Conservation (phyloP, 192 early-diverging fungal genomes). For the Podila minutissima region DNA sequence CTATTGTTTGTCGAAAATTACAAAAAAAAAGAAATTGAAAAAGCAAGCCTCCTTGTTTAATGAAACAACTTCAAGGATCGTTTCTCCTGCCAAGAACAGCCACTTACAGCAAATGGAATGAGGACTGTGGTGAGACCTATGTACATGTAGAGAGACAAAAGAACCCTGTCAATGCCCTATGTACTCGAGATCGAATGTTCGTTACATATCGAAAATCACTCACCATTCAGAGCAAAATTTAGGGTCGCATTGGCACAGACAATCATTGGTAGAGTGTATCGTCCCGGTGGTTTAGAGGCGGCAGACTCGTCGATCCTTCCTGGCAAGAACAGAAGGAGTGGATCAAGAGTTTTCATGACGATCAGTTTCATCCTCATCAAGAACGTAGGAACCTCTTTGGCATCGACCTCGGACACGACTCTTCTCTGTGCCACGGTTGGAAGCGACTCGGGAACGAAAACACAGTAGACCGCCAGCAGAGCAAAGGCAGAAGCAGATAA, state of each 20-base stretch:
- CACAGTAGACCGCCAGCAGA: not conserved
- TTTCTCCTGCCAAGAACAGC: too few species aligned
- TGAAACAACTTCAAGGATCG: too few species aligned
- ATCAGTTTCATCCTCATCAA: not conserved
- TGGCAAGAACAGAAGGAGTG: constrained; percentile 6
- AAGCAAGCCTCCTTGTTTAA: not conserved
- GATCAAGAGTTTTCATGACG: not conserved
- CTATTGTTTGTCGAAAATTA: not conserved
- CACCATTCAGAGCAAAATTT: constrained; percentile 8
- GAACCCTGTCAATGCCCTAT: not conserved
- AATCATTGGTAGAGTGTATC: constrained; percentile 4
- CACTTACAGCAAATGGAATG: constrained; percentile 15
- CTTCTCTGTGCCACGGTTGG: not conserved
- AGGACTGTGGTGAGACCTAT: constrained; percentile 5
- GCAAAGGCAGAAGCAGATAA: not conserved
- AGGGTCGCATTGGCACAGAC: not conserved
- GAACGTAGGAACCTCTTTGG: not conserved
- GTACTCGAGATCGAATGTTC: not conserved
- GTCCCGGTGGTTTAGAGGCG: not conserved
- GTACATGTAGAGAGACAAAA: not conserved
- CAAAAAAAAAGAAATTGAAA: not conserved
- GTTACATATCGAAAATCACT: not conserved
- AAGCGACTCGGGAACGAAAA: constrained; percentile 12
- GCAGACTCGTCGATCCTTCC: constrained; percentile 4
- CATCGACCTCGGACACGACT: not conserved